Conservation (phyloP, 306 rosid species). For the Potentilla sterilis region DNA sequence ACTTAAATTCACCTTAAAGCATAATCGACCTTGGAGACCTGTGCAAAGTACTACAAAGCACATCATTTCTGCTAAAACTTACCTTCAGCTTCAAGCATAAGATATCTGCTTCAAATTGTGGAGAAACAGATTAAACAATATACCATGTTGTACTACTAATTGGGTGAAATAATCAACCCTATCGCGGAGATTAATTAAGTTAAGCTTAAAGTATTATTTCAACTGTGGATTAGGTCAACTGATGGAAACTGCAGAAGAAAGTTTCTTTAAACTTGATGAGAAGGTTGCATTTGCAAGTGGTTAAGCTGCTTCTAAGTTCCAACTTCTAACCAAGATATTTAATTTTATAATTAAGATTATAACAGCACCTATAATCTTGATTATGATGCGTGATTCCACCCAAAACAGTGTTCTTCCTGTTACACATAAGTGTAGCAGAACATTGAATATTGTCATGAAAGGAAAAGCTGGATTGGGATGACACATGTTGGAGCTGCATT, state of each 20-base stretch:
- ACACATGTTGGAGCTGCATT: conserved; percentile 1
- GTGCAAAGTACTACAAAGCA: background rate
- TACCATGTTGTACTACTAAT: background rate
- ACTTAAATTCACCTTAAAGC: background rate
- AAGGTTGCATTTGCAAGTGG: background rate
- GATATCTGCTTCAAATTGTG: background rate
- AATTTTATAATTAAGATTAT: background rate
- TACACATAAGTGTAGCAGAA: background rate
- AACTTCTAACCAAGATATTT: background rate
- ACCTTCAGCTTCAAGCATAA: conserved; percentile 8
- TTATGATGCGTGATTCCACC: background rate
- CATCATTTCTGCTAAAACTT: background rate
- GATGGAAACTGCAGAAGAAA: background rate
- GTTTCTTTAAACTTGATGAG: background rate
- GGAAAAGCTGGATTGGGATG: background rate
- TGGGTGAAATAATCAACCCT: too few relatives aligned
- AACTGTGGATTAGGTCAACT: conserved; percentile 3
- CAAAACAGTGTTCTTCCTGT: background rate
- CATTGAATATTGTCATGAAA: background rate
- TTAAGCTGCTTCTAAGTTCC: too few relatives aligned
- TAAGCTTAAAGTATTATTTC: background rate
- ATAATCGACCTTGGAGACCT: background rate
- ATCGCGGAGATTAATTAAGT: too few relatives aligned
- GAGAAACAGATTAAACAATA: background rate
- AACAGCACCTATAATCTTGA: background rate